Percentiles rank a stretch among this genome's conserved stretches.
phyloP scores from a whole-genome alignment of 1,284 basidiomycete species.

The Ustilago tritici region DNA sequence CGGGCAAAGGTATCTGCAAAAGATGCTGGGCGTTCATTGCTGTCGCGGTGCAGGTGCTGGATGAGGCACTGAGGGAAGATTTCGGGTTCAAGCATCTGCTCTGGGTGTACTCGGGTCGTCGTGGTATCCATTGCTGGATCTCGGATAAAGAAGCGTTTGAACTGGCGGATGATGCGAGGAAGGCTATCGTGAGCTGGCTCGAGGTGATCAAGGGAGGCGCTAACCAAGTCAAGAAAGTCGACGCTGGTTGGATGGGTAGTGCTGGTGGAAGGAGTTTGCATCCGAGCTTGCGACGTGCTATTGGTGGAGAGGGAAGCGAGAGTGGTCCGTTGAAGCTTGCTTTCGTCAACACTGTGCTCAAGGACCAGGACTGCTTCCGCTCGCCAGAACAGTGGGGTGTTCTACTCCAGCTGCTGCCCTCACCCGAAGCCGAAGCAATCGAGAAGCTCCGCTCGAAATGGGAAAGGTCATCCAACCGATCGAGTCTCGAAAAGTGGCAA shows the following conservation, averaged over 20 bases:
- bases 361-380: conserved; percentile 88
- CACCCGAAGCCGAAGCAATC: conserved; percentile 57
- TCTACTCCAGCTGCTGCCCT: conserved; percentile 81
- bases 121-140: conserved; percentile 98
- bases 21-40: conserved; percentile 96
- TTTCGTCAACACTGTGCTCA: conserved; percentile 81
- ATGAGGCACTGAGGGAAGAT: conserved; percentile 80
- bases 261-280: conserved; percentile 75
- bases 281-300: conserved; percentile 63
- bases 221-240: conserved; percentile 86
- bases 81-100: conserved; percentile 84
- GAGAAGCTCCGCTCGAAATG: conserved; percentile 75
- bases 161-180: conserved; percentile 90
- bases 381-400: conserved; percentile 79
- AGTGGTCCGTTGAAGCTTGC: conserved; percentile 72
- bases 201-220: conserved; percentile 84
- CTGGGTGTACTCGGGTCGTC: conserved; percentile 98
- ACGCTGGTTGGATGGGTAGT: conserved; percentile 72
- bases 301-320: conserved; percentile 68
- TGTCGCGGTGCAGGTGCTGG: conserved; percentile 89
- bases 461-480: conserved; percentile 73
- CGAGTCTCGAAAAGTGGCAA: conserved; percentile 80
- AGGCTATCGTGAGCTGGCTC: conserved; percentile 85
- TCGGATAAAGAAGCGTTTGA: conserved; percentile 88
- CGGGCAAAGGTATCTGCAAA: conserved; percentile 88